Percentiles rank a stretch among this genome's conserved stretches.
Evolutionary conservation across 805 yeast species (phyloP).

Genomic region (Yarrowia keelungensis): DNA sequence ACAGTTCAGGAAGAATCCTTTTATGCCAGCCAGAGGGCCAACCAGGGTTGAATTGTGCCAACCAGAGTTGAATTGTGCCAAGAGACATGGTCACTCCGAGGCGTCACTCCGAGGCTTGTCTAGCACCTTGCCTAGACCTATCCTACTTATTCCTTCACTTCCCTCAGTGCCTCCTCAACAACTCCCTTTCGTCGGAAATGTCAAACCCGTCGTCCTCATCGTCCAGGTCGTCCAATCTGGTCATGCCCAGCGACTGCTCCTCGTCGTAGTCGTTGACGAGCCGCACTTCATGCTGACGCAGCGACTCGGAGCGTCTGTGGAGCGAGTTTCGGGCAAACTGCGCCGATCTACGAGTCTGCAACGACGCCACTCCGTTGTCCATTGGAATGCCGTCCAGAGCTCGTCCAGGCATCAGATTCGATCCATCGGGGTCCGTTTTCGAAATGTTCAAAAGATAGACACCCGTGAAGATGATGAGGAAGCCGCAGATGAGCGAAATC

Average conservation of each 20-base stretch:
- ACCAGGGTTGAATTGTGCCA: too few relatives aligned
- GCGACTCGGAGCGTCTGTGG: slow-evolving; percentile 46
- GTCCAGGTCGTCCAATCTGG: slow-evolving; percentile 48
- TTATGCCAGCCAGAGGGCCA: neutral
- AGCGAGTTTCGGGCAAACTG: slow-evolving; percentile 59
- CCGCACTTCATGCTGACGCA: slow-evolving; percentile 47
- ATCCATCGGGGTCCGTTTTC: slow-evolving; percentile 55
- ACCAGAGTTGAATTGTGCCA: too few relatives aligned
- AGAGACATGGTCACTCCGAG: too few relatives aligned
- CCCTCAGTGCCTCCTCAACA: slow-evolving; percentile 25
- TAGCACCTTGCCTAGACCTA: neutral
- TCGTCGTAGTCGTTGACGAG: slow-evolving; percentile 48
- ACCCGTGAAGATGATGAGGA: slow-evolving; percentile 84
- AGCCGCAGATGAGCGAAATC: slow-evolving; percentile 82
- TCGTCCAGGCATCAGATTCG: slow-evolving; percentile 54
- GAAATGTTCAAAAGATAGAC: slow-evolving; percentile 83
- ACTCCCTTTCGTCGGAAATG: slow-evolving; percentile 28
- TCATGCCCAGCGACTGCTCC: slow-evolving; percentile 49
- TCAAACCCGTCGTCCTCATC: slow-evolving; percentile 38
- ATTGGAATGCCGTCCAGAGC: slow-evolving; percentile 75
- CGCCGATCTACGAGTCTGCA: slow-evolving; percentile 78
- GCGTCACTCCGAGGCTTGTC: too few relatives aligned
- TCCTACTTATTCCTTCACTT: too few relatives aligned
- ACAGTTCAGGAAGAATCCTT: slow-evolving; percentile 1
- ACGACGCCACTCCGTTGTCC: slow-evolving; percentile 82